Evolutionary conservation across 495 filamentous ascomycete genomes (phyloP).

Genomic region (Neurospora pannonica): DNA sequence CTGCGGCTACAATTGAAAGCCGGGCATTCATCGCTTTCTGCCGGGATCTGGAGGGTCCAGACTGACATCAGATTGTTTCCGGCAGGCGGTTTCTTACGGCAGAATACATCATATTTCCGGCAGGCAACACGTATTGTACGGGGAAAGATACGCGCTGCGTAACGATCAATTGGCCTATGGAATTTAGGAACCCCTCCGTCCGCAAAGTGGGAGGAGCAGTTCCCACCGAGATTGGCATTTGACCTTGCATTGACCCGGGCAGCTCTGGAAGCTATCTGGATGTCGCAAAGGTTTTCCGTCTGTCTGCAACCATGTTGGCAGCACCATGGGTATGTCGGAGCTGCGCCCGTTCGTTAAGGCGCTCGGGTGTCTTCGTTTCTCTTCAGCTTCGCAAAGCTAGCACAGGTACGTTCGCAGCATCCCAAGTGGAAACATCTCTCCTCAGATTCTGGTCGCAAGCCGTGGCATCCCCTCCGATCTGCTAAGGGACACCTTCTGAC

Average conservation of each 20-base stretch:
- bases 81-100: background rate
- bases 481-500: background rate
- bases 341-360: constrained; percentile 35
- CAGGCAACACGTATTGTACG: background rate
- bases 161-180: background rate
- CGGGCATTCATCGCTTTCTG: background rate
- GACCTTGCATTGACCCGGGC: background rate
- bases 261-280: background rate
- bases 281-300: background rate
- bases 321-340: constrained; percentile 47
- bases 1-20: background rate
- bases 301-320: constrained; percentile 36
- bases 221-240: background rate
- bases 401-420: constrained; percentile 24
- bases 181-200: background rate
- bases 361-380: constrained; percentile 20
- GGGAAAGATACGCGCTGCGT: background rate
- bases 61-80: background rate
- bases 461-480: background rate
- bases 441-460: constrained; percentile 1
- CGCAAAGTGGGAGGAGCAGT: background rate
- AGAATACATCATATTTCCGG: background rate
- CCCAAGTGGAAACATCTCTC: background rate
- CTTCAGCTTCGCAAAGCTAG: constrained; percentile 34
- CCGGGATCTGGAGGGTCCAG: background rate